phyloP scores from a whole-genome alignment of 2,329 filamentous ascomycete genomes.

The Incumbomyces lentus region DNA sequence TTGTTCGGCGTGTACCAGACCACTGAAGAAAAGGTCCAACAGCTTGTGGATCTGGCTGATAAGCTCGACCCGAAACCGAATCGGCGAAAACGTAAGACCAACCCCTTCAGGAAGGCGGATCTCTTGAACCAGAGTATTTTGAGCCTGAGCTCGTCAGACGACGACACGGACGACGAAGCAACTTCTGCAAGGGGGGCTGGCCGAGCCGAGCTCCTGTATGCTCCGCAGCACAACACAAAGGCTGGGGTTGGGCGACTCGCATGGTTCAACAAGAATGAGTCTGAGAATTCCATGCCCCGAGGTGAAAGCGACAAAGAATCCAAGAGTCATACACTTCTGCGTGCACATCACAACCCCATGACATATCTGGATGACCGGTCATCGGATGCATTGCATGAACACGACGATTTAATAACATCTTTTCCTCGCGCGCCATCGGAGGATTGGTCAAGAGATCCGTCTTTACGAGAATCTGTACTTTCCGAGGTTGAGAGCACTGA shows the following conservation, averaged over 20 bases:
- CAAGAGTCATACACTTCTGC: background rate
- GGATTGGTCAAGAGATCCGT: slow-evolving; percentile 8
- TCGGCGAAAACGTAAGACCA: slow-evolving; percentile 10
- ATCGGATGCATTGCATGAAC: slow-evolving; percentile 6
- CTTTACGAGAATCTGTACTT: slow-evolving; percentile 10
- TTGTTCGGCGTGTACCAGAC: background rate
- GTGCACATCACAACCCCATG: slow-evolving; percentile 1
- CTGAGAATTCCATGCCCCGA: slow-evolving; percentile 3
- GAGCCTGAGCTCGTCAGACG: slow-evolving; percentile 40
- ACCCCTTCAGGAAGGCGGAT: slow-evolving; percentile 24
- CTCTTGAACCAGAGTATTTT: slow-evolving; percentile 37
- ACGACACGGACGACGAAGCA: slow-evolving; percentile 29
- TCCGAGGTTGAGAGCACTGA: slow-evolving; percentile 18
- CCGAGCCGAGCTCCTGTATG: slow-evolving; percentile 30
- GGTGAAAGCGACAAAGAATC: too few relatives aligned
- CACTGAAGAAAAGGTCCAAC: background rate
- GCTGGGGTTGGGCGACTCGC: slow-evolving; percentile 35
- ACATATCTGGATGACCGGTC: slow-evolving; percentile 15
- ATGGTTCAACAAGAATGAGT: slow-evolving; percentile 24
- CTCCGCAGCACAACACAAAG: slow-evolving; percentile 27
- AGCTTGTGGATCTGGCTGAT: background rate
- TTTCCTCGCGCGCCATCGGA: slow-evolving; percentile 7
- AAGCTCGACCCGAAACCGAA: background rate
- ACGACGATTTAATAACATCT: slow-evolving; percentile 14
- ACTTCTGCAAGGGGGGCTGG: slow-evolving; percentile 7